phyloP scores from a whole-genome alignment of 148 eudicot species.

The Polygonum aviculare region DNA sequence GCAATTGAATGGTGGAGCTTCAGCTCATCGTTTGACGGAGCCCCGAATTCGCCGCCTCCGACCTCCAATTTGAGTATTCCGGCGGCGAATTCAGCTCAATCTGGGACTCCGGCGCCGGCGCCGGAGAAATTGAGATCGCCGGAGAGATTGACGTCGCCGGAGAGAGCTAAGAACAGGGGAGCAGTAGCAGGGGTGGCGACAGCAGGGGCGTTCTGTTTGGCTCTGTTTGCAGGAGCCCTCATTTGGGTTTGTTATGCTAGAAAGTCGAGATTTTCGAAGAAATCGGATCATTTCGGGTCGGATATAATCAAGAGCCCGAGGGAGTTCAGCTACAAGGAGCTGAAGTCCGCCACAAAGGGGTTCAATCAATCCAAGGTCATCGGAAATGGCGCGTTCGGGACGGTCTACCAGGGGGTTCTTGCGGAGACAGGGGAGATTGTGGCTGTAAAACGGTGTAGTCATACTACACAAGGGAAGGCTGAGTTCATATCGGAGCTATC shows the following conservation, averaged over 20 bases:
- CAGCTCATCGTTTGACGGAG: conserved; percentile 38
- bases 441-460: conserved; percentile 75
- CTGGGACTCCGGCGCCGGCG: conserved; percentile 27
- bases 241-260: conserved; percentile 52
- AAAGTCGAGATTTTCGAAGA: conserved; percentile 27
- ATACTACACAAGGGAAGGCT: conserved; percentile 58
- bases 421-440: conserved; percentile 48
- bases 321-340: conserved; percentile 76
- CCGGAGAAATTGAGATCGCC: not conserved
- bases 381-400: conserved; percentile 83
- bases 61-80: conserved; percentile 22
- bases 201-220: conserved; percentile 68
- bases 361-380: conserved; percentile 52
- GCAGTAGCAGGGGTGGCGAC: conserved; percentile 81
- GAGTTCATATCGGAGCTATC: conserved; percentile 84
- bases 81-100: conserved; percentile 21
- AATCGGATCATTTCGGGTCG: conserved; percentile 28
- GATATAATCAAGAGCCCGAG: conserved; percentile 67
- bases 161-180: conserved; percentile 29
- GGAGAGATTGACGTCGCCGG: too few relatives aligned
- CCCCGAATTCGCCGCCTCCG: conserved; percentile 26
- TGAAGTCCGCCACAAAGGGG: conserved; percentile 55
- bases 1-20: conserved; percentile 88
- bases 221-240: conserved; percentile 36
- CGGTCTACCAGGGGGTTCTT: conserved; percentile 63